Percentiles rank a stretch among this genome's conserved stretches.
phyloP scores from a whole-genome alignment of 2,329 filamentous ascomycete genomes.

The Cyphellophora attinorum region DNA sequence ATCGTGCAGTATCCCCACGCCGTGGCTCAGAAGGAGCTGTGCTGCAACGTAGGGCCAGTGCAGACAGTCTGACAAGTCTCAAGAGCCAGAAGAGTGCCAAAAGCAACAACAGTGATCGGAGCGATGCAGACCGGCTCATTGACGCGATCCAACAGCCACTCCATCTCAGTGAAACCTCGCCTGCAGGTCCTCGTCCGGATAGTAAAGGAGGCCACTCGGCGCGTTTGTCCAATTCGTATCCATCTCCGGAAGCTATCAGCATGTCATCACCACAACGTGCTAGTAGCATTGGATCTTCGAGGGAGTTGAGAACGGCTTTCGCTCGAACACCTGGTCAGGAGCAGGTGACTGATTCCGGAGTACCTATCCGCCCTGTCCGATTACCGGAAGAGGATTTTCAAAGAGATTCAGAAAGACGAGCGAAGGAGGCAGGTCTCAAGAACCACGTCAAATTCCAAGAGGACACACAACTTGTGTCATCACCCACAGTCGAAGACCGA shows the following conservation, averaged over 20 bases:
- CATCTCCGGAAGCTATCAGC: not conserved
- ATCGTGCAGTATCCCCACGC: constrained; percentile 9
- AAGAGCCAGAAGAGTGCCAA: constrained; percentile 21
- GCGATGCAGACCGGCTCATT: constrained; percentile 32
- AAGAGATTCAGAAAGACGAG: not conserved
- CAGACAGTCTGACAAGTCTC: constrained; percentile 24
- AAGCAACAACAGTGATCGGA: constrained; percentile 20
- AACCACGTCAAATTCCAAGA: too few relatives aligned
- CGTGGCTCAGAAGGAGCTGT: constrained; percentile 11
- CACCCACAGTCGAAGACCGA: too few relatives aligned
- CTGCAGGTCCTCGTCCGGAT: not conserved
- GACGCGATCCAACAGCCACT: constrained; percentile 31
- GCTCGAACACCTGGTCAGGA: constrained; percentile 18
- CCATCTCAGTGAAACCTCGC: constrained; percentile 8
- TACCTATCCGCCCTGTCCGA: constrained; percentile 23
- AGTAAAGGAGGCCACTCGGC: constrained; percentile 1
- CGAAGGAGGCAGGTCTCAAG: too few relatives aligned
- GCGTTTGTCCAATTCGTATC: not conserved
- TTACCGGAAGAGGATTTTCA: constrained; percentile 17
- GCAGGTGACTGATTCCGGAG: constrained; percentile 25
- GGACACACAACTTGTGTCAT: too few relatives aligned
- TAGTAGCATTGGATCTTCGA: constrained; percentile 9
- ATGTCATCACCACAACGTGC: constrained; percentile 2
- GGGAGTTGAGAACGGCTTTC: constrained; percentile 14
- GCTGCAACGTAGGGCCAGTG: constrained; percentile 22